Base-by-base conservation (phyloP, 257 asterid species). In the Penstemon barbatus region DNA sequence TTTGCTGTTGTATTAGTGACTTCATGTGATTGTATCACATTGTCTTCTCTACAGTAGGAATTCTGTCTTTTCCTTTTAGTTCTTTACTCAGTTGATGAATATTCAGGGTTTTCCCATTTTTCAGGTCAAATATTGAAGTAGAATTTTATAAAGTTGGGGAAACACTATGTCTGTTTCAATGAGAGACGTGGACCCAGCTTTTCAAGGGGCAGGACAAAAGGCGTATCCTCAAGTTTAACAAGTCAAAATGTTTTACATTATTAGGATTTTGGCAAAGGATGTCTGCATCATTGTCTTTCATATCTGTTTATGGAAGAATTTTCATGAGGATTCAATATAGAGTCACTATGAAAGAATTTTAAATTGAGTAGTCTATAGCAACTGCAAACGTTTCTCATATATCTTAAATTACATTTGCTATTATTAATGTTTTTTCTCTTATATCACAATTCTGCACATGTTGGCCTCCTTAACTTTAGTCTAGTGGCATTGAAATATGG, bases 401-500 rank as follows among this genome's bases (percentile, higher is more conserved):
- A 41, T 4, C 25, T 39, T 38, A 6, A 59, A 5, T 42, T 59
- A 4, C 48, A 59, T 40, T 59, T 59, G 7, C 5, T 38, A 59
- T 61, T 48, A 9, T 63, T 48, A 40, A 40, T 5, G 62, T 41
- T 45, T 57, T 63, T 56, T 10, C 38, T 59, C 43, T 8, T 52
- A 45, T 43, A 63, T 78, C 51, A 49, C 19, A 40, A 33, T 10
- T 46, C 15, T 61, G 53, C 71, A 49, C 64, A 6, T 59, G 40
- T 51, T 72, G 68, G 77, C 45, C 73, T 85, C 76, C 83, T 78
- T 77, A 74, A 67, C 75, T 77, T 45, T 63, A 40, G 25, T 76
- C 12, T 49, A 91, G 97, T 66, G 97, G 96, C 74, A 73, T 87
- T 67, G 97, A 89, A 80, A 85, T 91, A 56, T 91, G 97, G 97